Evolutionary conservation across 2,329 filamentous ascomycete genomes (phyloP), one percentile per base, ranked within the genome.

Genomic region (Sporothrix dimorphospora): DNA sequence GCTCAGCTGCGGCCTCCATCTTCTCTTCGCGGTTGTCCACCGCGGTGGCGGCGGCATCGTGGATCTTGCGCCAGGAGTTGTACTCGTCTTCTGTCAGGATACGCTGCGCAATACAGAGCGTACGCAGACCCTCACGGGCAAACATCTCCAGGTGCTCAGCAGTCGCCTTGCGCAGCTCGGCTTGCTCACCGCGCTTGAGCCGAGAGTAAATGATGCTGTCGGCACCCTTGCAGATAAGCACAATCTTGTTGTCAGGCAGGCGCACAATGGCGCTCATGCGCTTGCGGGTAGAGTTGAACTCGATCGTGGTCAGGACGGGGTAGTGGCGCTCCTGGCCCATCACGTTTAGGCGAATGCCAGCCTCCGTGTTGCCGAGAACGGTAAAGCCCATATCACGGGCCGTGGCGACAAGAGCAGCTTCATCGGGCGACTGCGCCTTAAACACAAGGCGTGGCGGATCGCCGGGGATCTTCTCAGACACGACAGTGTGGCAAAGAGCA

Each of bases 111-210:
- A 99, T 94, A 81, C 96, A 99, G 11, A 99, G 88, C 4, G 96
- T 99, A 78, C 96, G 91, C 45, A 99, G 86, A 80, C 96, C 96
- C 84, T 99, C 97, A 70, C 95, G 88, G 24, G 97, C 96, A 81
- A 98, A 99, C 89, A 97, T 92, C 79, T 99, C 97, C 21, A 99
- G 87, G 78, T 99, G 96, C 76, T 98, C 93, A 3, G 94, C 96
- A 1, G 97, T 99, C 21, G 88, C 86, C 77, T 89, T 88, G 74
- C 96, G 89, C 70, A 99, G 87, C 78, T 97, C 92, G 73, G 89
- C 86, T 82, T 99, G 96, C 80, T 97, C 91, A 66, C 94, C 94
- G 75, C 88, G 89, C 81, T 90, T 93, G 73, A 99, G 85, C 6
- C 96, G 92, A 8, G 94, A 94, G 81, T 98, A 99, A 75, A 99